These are phyloP conservation scores for Kodamaea kakaduensis DNA, from an alignment of 805 yeast species.

Conservation along the genomic window DNA sequence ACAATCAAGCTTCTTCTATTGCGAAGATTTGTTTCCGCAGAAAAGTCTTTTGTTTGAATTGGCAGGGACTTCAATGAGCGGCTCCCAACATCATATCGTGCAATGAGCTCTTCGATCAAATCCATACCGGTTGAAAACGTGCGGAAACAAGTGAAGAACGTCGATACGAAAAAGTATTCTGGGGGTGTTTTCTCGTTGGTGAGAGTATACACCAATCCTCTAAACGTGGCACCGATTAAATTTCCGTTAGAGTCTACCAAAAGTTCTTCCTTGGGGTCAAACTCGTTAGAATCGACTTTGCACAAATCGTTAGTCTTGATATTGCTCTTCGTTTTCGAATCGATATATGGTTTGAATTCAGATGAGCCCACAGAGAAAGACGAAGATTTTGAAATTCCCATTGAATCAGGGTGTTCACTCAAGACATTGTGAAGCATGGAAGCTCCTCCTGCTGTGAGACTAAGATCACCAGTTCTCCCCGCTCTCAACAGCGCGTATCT, in stretches of 20 bases:
- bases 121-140: slow-evolving; percentile 65
- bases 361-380: slow-evolving; percentile 31
- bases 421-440: slow-evolving; percentile 38
- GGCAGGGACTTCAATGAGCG: slow-evolving; percentile 20
- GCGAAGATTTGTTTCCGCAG: slow-evolving; percentile 28
- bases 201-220: slow-evolving; percentile 59
- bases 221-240: slow-evolving; percentile 66
- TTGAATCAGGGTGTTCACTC: slow-evolving; percentile 20
- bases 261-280: slow-evolving; percentile 36
- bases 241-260: slow-evolving; percentile 48
- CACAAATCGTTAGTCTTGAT: not conserved
- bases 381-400: not conserved
- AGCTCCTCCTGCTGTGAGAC: slow-evolving; percentile 46
- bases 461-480: slow-evolving; percentile 48
- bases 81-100: slow-evolving; percentile 54
- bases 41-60: slow-evolving; percentile 13
- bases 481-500: slow-evolving; percentile 50
- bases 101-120: slow-evolving; percentile 62
- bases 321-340: slow-evolving; percentile 7
- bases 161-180: slow-evolving; percentile 62
- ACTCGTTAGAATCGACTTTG: slow-evolving; percentile 1
- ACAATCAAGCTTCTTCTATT: slow-evolving; percentile 66
- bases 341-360: slow-evolving; percentile 35
- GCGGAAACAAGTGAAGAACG: slow-evolving; percentile 75
- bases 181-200: slow-evolving; percentile 66